Evolutionary conservation across 2,329 filamentous ascomycete genomes (phyloP).

Genomic region (Rhynchosporium graminicola): DNA sequence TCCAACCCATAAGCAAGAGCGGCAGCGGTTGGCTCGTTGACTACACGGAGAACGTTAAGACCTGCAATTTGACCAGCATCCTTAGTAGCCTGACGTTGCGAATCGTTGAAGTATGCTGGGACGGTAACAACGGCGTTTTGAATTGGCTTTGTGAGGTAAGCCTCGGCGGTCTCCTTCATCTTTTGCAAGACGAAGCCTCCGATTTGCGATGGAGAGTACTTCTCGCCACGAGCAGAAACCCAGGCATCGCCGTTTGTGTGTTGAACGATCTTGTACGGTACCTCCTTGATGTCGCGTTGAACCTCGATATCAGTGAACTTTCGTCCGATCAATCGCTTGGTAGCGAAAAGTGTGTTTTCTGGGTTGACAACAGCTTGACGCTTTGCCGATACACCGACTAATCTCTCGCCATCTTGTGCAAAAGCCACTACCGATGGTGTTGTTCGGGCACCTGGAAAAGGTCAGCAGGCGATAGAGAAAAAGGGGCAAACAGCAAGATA

Average conservation of each 20-base stretch:
- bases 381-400: conserved; percentile 97
- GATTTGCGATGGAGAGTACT: conserved; percentile 97
- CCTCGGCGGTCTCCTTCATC: conserved; percentile 99
- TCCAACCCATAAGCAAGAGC: conserved; percentile 95
- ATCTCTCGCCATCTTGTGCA: conserved; percentile 89
- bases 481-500: conserved; percentile 14
- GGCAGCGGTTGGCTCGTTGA: conserved; percentile 96
- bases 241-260: conserved; percentile 96
- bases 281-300: conserved; percentile 95
- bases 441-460: conserved; percentile 71
- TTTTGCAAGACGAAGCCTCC: conserved; percentile 95
- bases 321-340: conserved; percentile 97
- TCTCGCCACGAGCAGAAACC: conserved; percentile 90
- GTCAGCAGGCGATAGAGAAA: conserved; percentile 21
- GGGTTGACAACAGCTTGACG: conserved; percentile 98
- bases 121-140: conserved; percentile 98
- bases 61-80: conserved; percentile 95
- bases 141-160: conserved; percentile 84
- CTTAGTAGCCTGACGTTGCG: conserved; percentile 96
- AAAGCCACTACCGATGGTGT: conserved; percentile 96
- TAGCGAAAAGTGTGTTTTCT: conserved; percentile 97
- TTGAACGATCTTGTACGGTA: conserved; percentile 98
- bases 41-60: conserved; percentile 94
- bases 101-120: conserved; percentile 98
- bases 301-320: conserved; percentile 95